Evolutionary conservation across 768 basidiomycete genomes (phyloP), one percentile per base, ranked within the genome.

Genomic region (Amyloporia xantha): DNA sequence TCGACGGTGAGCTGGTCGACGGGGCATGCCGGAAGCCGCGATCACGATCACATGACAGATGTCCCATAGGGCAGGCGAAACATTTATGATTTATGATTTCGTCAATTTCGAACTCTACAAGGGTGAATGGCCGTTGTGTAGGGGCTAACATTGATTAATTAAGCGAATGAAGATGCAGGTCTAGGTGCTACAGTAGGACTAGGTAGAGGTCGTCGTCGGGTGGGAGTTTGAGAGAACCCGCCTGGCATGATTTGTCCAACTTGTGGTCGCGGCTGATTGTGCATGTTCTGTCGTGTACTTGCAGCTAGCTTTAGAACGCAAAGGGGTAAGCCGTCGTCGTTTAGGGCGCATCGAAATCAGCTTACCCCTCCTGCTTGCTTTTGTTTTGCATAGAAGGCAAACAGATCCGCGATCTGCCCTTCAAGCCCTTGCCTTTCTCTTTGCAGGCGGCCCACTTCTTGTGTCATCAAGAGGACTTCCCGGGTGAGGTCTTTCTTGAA

Each of bases 401-500:
- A 84, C 43, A 88, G 64, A 54, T 87, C 84, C 1, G 79, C 81
- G 45, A 87, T 86, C 57, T 85, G 81, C 53, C 78, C 78, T 58
- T 87, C 82, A 13, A 86, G 68, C 20, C 62, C 65, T 55, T 83
- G 82, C 54, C 79, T 75, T 62, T 86, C 84, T 36, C 73, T 71
- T 54, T 86, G 80, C 17, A 86, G 65, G 28, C 78, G 75, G 37
- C 75, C 76, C 28, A 91, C 81, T 56, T 92, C 88, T 49, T 82
- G 74, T 5, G 84, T 83, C 75, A 86, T 84, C 20, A 71, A 70
- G 49, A 83, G 65, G 11, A 91, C 88, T 59, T 92, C 89, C 36
- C 79, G 72, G 42, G 79, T 75, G 10, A 94, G 69, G 52, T 88
- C 81, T 53, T 84, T 79, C 69, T 90, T 93, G 70, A 93, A 87